phyloP scores from a whole-genome alignment of 2,329 filamentous ascomycete genomes.

The Penicillium sp. region DNA sequence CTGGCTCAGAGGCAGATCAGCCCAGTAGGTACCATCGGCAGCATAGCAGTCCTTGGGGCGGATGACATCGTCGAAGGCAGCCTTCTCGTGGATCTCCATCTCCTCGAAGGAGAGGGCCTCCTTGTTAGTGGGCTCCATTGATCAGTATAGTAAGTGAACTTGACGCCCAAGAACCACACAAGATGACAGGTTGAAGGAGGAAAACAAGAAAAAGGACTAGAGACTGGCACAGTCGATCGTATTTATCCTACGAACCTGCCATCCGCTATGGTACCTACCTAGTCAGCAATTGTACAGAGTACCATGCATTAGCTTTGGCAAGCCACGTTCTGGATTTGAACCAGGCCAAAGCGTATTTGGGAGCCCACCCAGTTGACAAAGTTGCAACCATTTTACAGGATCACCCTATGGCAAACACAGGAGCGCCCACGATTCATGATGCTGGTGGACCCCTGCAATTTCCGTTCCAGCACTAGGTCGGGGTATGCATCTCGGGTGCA shows the following conservation, averaged over 20 bases:
- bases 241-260: neutral
- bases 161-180: neutral
- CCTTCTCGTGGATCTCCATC: conserved; percentile 61
- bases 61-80: conserved; percentile 74
- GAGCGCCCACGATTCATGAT: conserved; percentile 12
- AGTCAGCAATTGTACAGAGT: neutral
- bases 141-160: conserved; percentile 4
- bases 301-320: neutral
- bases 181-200: neutral
- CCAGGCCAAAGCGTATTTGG: neutral
- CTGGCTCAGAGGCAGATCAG: conserved; percentile 72
- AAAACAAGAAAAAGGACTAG: neutral
- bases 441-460: conserved; percentile 8
- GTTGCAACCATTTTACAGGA: neutral
- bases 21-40: conserved; percentile 84
- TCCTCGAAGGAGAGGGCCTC: conserved; percentile 42
- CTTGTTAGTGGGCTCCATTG: conserved; percentile 15
- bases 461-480: conserved; percentile 6
- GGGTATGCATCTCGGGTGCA: conserved; percentile 10
- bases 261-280: neutral
- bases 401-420: conserved; percentile 12
- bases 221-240: neutral
- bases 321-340: neutral
- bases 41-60: conserved; percentile 88
- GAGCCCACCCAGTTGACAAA: conserved; percentile 4